Base-by-base conservation (phyloP, 2,329 filamentous ascomycete species). In the Polychaeton citri region DNA sequence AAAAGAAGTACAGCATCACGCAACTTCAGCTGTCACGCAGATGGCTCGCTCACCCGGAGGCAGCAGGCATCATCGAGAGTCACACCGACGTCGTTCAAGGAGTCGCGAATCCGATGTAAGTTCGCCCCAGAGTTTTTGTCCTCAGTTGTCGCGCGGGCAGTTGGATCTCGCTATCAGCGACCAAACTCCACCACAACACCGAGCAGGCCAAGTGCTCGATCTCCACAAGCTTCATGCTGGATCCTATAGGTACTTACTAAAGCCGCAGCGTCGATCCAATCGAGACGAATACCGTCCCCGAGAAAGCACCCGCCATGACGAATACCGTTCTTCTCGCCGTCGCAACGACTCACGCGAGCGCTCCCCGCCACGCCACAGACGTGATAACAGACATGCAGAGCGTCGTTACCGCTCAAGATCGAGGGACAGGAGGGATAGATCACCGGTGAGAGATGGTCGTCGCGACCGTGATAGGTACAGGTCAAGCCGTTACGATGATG, bases 391-490 rank as follows among this genome's bases (percentile, higher is more conserved):
- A 26, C 15, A 19, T 24, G 33, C 21, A 5, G 12, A 30, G n/a
- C 39, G 39, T 17, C 18, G 40, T 9, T 39, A 44, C 20, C 19
- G 42, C 3, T 32, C 35, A 15, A 24, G 40, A 21, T 41, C 43
- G 12, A 33, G 43, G 15, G 45, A 48, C 36, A 41, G 43, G 41
- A 48, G 45, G 42, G 40, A 42, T 21, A 38, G 38, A 30, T 36
- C 40, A 16, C 32, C 42, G 16, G 43, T 45, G 37, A 37, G 44
- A 28, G 35, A 37, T 40, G 38, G 42, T 39, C 40, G 42, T 40
- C 40, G 47, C 38, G 40, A 47, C 37, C 39, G 39, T 30, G 38
- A 41, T 34, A 44, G 39, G 30, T 45, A 46, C 38, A 34, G 41
- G 21, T 32, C 37, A n/a, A 40, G 36, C 36, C 46, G 39, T 21